These are phyloP conservation scores for Zymoseptoria passerinii DNA, from an alignment of 2,329 filamentous ascomycete species.

Conservation along the genomic window DNA sequence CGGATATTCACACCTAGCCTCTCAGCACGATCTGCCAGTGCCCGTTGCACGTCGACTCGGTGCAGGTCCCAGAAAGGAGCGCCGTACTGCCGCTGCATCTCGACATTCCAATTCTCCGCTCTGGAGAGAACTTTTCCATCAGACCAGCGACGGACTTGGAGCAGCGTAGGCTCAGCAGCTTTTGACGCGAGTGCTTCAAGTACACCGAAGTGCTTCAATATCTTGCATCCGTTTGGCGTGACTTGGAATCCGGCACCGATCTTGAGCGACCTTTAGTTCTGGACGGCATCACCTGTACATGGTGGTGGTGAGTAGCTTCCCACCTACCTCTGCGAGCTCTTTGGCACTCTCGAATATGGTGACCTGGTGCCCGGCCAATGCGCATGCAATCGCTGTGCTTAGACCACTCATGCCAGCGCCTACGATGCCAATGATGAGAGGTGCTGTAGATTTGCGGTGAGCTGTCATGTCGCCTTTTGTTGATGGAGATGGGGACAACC, in stretches of 20 bases:
- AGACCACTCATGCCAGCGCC: constrained; percentile 30
- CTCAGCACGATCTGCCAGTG: constrained; percentile 44
- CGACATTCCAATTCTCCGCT: constrained; percentile 45
- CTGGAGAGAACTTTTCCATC: constrained; percentile 40
- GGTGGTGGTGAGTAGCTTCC: not conserved
- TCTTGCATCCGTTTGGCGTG: constrained; percentile 34
- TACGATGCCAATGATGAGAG: constrained; percentile 26
- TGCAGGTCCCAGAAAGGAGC: constrained; percentile 55
- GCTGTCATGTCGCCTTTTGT: constrained; percentile 4
- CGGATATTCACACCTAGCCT: constrained; percentile 46
- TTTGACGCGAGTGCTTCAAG: constrained; percentile 34
- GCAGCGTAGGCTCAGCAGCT: constrained; percentile 38
- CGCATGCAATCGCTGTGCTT: constrained; percentile 26
- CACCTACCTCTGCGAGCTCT: constrained; percentile 34
- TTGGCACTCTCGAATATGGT: constrained; percentile 29
- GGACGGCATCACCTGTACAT: not conserved
- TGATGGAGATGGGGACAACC: no score
- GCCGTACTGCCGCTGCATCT: constrained; percentile 47
- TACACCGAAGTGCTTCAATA: constrained; percentile 44
- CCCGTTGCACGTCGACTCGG: constrained; percentile 52
- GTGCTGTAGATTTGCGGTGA: constrained; percentile 9
- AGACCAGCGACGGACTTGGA: constrained; percentile 48
- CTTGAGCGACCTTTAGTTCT: constrained; percentile 19
- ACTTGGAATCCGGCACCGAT: constrained; percentile 49
- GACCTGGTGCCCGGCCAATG: constrained; percentile 27